Base-by-base conservation (phyloP, 331 rosid genomes). In the Ulmus americana region DNA sequence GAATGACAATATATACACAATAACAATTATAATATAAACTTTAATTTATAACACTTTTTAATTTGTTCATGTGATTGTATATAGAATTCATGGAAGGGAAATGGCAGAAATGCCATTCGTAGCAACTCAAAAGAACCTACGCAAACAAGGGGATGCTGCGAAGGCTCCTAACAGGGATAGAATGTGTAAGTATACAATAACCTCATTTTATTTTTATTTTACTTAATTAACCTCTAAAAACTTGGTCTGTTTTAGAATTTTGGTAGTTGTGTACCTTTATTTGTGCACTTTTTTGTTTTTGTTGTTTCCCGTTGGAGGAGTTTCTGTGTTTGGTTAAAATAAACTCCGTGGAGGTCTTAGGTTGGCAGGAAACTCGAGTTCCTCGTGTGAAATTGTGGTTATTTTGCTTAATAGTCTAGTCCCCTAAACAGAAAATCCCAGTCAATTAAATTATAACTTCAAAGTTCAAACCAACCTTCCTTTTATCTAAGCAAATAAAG, bases 21-120 rank as follows among this genome's bases (percentile, higher is more conserved):
- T 28, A 2, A 28, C 35, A 28, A 28, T 28, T 2, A 28, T 28
- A 3, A 28, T 28, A 28, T 28, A 28, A 28, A 28, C 35, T 28
- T 28, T 28, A 3, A 28, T 28, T 28, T 28, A 2, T 28, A 28
- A 2, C 35, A 46, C 1, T 46, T 1, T 10, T 46, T 65, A 13
- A 40, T 59, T 72, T 8, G 0, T 5, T 42, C 0, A 14, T 5
- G 11, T 12, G 7, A 51, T 48, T 9, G 16, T 66, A 12, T 45
- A 15, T 11, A 75, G 79, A 39, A 42, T 69, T 38, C 75, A 64
- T 69, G 79, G 79, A 45, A 61, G 6, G 5, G 52, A 55, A 61
- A 43, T 63, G 22, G 75, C 67, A 1, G 79, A 75, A 56, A 69
- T 75, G 62, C 63, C 79, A n/a, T 63, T 75, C 20, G 71, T 75